Evolutionary conservation across 2,329 filamentous ascomycete genomes (phyloP).

Genomic region (Botrytis porri): DNA sequence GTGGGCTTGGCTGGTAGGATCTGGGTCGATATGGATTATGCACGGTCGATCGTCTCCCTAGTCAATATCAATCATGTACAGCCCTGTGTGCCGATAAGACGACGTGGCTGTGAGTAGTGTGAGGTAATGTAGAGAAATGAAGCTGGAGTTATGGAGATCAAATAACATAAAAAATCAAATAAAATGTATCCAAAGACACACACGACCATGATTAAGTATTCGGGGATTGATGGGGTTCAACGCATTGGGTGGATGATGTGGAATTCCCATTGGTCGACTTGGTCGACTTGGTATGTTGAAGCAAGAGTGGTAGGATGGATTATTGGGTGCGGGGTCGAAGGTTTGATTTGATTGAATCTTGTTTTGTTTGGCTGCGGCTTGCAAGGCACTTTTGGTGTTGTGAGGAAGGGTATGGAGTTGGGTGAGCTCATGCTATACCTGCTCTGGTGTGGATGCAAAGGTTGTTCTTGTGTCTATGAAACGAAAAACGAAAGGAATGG

Average conservation of each 20-base stretch:
- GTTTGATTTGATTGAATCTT: neutral
- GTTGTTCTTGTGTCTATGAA: no score
- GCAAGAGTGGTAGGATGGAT: conserved; percentile 14
- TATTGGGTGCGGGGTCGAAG: conserved; percentile 18
- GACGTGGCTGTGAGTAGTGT: conserved; percentile 7
- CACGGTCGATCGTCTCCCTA: conserved; percentile 1
- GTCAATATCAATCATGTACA: conserved; percentile 13
- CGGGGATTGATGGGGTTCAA: neutral
- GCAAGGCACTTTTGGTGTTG: conserved; percentile 11
- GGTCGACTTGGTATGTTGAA: conserved; percentile 11
- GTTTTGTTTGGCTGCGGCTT: conserved; percentile 4
- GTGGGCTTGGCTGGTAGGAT: neutral
- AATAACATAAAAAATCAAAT: neutral
- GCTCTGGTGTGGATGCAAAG: neutral
- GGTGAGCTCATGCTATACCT: neutral
- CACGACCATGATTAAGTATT: neutral
- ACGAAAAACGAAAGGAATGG: neutral
- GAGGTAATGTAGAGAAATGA: neutral
- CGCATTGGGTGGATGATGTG: conserved; percentile 3
- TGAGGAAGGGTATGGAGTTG: neutral
- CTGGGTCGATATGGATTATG: conserved; percentile 18
- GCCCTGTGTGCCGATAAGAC: conserved; percentile 6
- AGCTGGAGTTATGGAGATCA: no score
- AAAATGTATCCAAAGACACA: neutral
- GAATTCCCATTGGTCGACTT: conserved; percentile 15